phyloP scores from a whole-genome alignment of 179 eudicot species.

The Silene vulgaris region DNA sequence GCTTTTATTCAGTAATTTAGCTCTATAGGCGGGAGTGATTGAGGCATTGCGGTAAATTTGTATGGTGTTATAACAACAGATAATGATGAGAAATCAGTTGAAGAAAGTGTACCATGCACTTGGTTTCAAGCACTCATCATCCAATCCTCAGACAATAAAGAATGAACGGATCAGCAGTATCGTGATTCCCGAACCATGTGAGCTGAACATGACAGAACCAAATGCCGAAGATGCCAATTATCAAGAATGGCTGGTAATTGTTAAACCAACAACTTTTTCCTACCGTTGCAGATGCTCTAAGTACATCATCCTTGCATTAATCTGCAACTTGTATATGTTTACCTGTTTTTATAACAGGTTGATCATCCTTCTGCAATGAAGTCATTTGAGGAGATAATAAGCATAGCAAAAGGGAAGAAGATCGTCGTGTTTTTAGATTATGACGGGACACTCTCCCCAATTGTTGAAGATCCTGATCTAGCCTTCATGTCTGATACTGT shows the following conservation, averaged over 20 bases:
- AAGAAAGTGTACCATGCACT: constrained; percentile 31
- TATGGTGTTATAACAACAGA: constrained; percentile 1
- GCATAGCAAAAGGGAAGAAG: constrained; percentile 42
- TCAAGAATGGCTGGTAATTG: constrained; percentile 35
- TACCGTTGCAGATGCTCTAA: background rate
- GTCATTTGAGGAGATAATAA: constrained; percentile 48
- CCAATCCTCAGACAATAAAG: constrained; percentile 13
- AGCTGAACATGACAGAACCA: constrained; percentile 18
- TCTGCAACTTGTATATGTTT: too few relatives aligned
- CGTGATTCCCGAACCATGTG: constrained; percentile 41
- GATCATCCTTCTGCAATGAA: constrained; percentile 71
- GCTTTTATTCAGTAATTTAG: too few relatives aligned
- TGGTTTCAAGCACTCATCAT: constrained; percentile 29
- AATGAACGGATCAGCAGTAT: constrained; percentile 23
- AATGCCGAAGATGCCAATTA: constrained; percentile 20
- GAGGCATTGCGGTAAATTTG: too few relatives aligned
- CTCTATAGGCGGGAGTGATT: too few relatives aligned
- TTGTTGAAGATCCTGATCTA: constrained; percentile 66
- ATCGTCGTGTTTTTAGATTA: constrained; percentile 75
- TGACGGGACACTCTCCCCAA: constrained; percentile 85
- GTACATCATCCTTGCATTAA: background rate
- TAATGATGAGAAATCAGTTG: constrained; percentile 33
- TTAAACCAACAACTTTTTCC: background rate
- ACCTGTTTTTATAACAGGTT: constrained; percentile 28
- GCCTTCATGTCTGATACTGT: constrained; percentile 90